Evolutionary conservation across 2,329 filamentous ascomycete genomes (phyloP).

Genomic region (Lecanicillium sp.): DNA sequence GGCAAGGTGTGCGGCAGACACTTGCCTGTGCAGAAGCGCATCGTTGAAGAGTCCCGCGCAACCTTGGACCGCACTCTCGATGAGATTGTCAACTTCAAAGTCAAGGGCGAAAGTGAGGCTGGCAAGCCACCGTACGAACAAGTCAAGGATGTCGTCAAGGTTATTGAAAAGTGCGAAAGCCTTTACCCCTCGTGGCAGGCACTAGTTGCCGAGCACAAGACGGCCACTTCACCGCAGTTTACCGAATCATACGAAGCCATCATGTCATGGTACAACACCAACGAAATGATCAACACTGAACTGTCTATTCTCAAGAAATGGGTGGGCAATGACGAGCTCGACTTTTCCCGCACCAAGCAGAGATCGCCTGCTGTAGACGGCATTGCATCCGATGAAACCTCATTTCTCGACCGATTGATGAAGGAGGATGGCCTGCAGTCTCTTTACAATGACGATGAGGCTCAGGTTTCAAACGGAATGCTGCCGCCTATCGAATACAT

Average conservation of each 20-base stretch:
- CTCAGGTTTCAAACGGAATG: constrained; percentile 58
- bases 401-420: constrained; percentile 87
- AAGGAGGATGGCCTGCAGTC: constrained; percentile 95
- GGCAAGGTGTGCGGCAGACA: constrained; percentile 79
- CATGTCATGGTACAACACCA: constrained; percentile 95
- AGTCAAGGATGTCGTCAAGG: constrained; percentile 79
- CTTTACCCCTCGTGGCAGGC: constrained; percentile 76
- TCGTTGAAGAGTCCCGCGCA: constrained; percentile 77
- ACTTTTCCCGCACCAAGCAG: constrained; percentile 72
- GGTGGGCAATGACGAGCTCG: constrained; percentile 93
- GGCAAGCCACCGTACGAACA: constrained; percentile 84
- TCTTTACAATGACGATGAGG: constrained; percentile 64
- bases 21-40: constrained; percentile 73
- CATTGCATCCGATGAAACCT: constrained; percentile 75
- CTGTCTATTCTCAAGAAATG: constrained; percentile 85
- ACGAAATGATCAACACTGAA: constrained; percentile 91
- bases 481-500: constrained; percentile 75
- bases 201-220: constrained; percentile 66
- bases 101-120: constrained; percentile 86
- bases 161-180: constrained; percentile 82
- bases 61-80: constrained; percentile 71
- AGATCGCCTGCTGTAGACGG: constrained; percentile 58
- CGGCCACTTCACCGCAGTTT: constrained; percentile 70
- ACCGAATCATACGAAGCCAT: constrained; percentile 80
- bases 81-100: constrained; percentile 85